These are phyloP conservation scores for Chamaecrista fasciculata DNA, from an alignment of 306 rosid species.

Conservation along the genomic window DNA sequence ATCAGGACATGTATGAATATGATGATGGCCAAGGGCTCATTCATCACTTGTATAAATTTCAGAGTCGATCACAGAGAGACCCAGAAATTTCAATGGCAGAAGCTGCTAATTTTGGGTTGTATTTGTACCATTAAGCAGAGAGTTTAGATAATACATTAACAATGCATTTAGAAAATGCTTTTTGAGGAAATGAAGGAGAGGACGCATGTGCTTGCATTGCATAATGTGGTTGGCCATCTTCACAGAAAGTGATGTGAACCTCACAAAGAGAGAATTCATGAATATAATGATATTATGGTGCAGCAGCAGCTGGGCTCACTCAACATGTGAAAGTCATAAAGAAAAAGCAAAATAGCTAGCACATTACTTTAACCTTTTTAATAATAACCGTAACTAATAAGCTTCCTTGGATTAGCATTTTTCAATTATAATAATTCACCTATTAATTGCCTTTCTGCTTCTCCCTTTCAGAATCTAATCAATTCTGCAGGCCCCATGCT, in stretches of 20 bases:
- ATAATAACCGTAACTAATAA: conserved; percentile 30
- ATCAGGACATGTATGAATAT: too few species aligned
- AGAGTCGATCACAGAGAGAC: neutral
- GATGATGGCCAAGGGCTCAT: conserved; percentile 26
- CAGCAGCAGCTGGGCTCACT: conserved; percentile 52
- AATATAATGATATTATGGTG: conserved; percentile 40
- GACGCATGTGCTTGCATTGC: conserved; percentile 38
- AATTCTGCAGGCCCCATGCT: conserved; percentile 31
- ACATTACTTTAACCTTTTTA: conserved; percentile 22
- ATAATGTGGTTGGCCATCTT: conserved; percentile 46
- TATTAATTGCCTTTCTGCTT: conserved; percentile 28
- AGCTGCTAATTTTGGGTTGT: neutral
- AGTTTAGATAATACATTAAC: neutral
- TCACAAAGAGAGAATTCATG: conserved; percentile 39
- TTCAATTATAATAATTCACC: conserved; percentile 47
- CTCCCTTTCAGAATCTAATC: conserved; percentile 23
- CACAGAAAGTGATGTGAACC: conserved; percentile 49
- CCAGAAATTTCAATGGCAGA: neutral
- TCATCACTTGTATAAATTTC: conserved; percentile 17
- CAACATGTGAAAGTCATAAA: conserved; percentile 40
- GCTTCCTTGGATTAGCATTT: conserved; percentile 28
- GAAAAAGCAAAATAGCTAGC: conserved; percentile 22
- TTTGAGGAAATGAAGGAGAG: conserved; percentile 30
- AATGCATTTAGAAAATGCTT: conserved; percentile 4
- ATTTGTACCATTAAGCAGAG: too few species aligned